Evolutionary conservation across 306 rosid genomes (phyloP), one percentile per base, ranked within the genome.

Genomic region (Vigna radiata): DNA sequence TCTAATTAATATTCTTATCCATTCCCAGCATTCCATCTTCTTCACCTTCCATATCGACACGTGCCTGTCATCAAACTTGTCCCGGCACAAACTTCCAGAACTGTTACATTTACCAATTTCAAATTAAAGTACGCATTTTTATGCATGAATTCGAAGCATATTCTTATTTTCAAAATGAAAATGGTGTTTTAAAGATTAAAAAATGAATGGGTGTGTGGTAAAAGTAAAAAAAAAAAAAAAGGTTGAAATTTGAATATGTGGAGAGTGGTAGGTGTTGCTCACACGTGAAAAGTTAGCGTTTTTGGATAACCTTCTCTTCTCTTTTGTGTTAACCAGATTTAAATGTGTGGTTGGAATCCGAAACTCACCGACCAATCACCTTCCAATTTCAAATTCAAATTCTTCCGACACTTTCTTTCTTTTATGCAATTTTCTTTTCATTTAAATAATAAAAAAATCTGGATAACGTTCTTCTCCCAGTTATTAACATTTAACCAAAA

Each of bases 291-390:
- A 67, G 56, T 1, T 66, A 25, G 64, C 0, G 4, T 16, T 18
- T 48, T 0, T 31, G 76, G 69, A 54, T 68, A 77, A n/a, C 52
- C 69, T 41, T 61, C 12, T 36, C 8, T 50, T 52, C 58, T 52
- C 44, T 53, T 14, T 7, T 8, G 5, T 7, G 11, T 53, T 53
- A 53, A 53, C 59, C 5, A 17, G 9, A 53, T n/a, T 17, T 18
- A 17, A 52, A 52, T 17, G 25, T 52, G 58, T 52, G 8, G 25
- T 52, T 52, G 4, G 58, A 52, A 12, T 52, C 58, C 58, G 58
- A 52, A 52, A 52, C 58, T 52, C 58, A 52, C 58, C 25, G 12
- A 52, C 58, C 33, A 29, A 52, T n/a, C 4, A 17, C 58, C 18
- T 17, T n/a, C 11, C 2, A 17, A 6, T 50, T 29, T 50, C 17